These are phyloP conservation scores for Uromyces viciae-fabae DNA, from an alignment of 1,284 basidiomycete genomes.

Conservation along the genomic window DNA sequence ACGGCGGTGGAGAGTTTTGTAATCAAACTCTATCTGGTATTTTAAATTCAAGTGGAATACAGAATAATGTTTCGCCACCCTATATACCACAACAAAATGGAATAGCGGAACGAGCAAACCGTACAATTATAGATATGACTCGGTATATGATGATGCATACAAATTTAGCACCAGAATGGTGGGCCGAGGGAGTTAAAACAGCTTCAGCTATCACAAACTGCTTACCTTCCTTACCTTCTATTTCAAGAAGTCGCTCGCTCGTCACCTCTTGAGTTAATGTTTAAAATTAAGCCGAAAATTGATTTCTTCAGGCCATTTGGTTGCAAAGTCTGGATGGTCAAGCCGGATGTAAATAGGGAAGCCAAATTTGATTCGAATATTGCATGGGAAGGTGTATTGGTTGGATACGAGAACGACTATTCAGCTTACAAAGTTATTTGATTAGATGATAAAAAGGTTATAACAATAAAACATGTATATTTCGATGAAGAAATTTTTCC, in stretches of 20 bases:
- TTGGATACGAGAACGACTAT: slow-evolving; percentile 20
- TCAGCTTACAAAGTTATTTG: not conserved
- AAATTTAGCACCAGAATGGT: not conserved
- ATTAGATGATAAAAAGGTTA: not conserved
- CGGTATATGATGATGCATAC: not conserved
- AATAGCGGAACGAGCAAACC: not conserved
- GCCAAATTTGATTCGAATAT: not conserved
- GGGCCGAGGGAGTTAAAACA: not conserved
- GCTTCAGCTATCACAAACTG: not conserved
- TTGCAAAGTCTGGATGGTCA: not conserved
- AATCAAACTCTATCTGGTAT: not conserved
- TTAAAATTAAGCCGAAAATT: not conserved
- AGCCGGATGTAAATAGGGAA: not conserved
- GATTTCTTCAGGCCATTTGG: not conserved
- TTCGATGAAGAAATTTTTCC: slow-evolving; percentile 3
- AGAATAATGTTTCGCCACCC: not conserved
- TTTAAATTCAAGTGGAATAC: not conserved
- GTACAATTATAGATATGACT: not conserved
- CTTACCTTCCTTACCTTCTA: not conserved
- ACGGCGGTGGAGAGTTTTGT: slow-evolving; percentile 12
- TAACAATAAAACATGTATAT: not conserved
- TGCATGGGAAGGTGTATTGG: not conserved
- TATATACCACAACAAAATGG: slow-evolving; percentile 2
- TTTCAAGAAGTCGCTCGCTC: not conserved
- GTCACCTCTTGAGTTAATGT: not conserved